Conservation (phyloP, 768 basidiomycete genomes). For the Collybiopsis confluens region DNA sequence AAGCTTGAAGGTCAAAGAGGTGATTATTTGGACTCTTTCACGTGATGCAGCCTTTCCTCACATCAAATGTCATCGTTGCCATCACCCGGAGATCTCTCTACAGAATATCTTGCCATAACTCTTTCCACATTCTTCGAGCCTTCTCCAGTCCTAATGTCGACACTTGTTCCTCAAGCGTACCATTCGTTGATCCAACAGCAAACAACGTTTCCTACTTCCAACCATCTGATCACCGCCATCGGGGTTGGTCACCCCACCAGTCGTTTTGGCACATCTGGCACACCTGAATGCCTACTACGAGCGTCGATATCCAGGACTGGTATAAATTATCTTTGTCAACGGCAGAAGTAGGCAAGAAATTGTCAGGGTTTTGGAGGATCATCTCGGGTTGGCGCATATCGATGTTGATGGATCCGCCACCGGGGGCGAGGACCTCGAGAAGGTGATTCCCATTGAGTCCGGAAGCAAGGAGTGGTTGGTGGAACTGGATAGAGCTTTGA, state of each 20-base stretch:
- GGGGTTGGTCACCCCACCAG: slow-evolving; percentile 57
- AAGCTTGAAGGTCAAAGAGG: too few species aligned
- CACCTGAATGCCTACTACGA: slow-evolving; percentile 82
- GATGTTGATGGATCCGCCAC: too few species aligned
- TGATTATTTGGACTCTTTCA: too few species aligned
- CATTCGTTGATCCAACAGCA: slow-evolving; percentile 17
- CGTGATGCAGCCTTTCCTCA: too few species aligned
- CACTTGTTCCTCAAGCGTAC: slow-evolving; percentile 53
- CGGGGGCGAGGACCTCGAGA: slow-evolving; percentile 37
- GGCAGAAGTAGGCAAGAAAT: slow-evolving; percentile 70
- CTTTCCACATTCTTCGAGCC: slow-evolving; percentile 53
- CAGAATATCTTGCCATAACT: slow-evolving; percentile 22
- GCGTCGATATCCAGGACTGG: slow-evolving; percentile 62
- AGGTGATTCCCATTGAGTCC: slow-evolving; percentile 31
- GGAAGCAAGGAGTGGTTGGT: slow-evolving; percentile 49
- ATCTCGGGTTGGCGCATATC: slow-evolving; percentile 44
- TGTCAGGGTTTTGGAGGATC: slow-evolving; percentile 75
- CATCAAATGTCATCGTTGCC: too few species aligned
- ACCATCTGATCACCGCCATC: slow-evolving; percentile 48
- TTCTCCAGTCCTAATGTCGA: slow-evolving; percentile 49
- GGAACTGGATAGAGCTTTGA: slow-evolving; percentile 71
- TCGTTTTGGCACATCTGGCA: slow-evolving; percentile 65
- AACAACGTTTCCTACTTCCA: slow-evolving; percentile 34
- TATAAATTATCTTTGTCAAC: slow-evolving; percentile 94
- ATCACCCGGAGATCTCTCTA: too few species aligned